Percentiles rank a stretch among this genome's conserved stretches.
These are phyloP conservation scores for Eucalyptus tenuipes DNA, from an alignment of 345 rosid species.

Conservation along the genomic window DNA sequence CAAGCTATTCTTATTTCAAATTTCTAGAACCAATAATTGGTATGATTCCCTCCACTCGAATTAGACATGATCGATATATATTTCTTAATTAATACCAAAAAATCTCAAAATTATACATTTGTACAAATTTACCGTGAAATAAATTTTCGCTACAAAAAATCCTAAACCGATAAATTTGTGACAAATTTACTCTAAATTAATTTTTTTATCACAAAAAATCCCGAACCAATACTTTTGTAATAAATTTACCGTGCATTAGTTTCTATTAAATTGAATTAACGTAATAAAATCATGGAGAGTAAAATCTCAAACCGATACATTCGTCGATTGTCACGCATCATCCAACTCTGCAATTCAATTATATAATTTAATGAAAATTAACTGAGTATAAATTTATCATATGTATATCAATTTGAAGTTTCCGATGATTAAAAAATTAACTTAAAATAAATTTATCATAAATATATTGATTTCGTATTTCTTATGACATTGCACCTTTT, in stretches of 20 bases:
- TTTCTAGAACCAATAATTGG: not conserved
- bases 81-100: too few relatives aligned
- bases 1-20: fast-evolving
- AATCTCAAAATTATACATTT: fast-evolving
- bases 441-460: too few relatives aligned
- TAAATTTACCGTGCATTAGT: fast-evolving
- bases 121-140: fast-evolving
- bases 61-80: too few relatives aligned
- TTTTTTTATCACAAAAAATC: fast-evolving
- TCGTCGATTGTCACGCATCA: fast-evolving
- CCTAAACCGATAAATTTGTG: fast-evolving
- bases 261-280: too few relatives aligned
- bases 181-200: fast-evolving
- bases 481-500: too few relatives aligned
- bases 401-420: fast-evolving
- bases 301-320: fast-evolving
- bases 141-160: fast-evolving
- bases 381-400: fast-evolving
- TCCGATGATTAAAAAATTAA: fast-evolving
- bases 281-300: fast-evolving
- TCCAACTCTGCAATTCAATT: fast-evolving
- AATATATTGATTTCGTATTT: too few relatives aligned
- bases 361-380: fast-evolving
- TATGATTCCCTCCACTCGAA: fast-evolving
- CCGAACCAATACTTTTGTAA: fast-evolving